Percentiles rank a stretch among this genome's conserved stretches.
Conservation (phyloP, 495 filamentous ascomycete species). For the Aspergillus olivimuriae region DNA sequence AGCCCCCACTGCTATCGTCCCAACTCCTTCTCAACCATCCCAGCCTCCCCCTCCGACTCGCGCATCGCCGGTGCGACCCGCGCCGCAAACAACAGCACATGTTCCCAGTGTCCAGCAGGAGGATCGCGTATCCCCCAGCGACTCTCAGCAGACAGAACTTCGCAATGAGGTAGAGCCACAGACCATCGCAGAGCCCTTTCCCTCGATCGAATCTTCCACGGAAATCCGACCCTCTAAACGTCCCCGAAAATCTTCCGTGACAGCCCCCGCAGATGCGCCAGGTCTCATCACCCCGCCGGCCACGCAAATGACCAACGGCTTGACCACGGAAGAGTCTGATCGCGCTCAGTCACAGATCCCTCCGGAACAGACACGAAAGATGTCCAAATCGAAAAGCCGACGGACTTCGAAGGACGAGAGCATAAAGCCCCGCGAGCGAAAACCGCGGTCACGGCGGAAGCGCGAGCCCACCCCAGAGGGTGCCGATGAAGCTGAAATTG, state of each 20-base stretch:
- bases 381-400: constrained; percentile 20
- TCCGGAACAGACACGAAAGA: constrained; percentile 6
- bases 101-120: constrained; percentile 1
- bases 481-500: constrained; percentile 65
- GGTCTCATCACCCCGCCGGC: constrained; percentile 16
- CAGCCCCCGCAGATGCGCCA: no score
- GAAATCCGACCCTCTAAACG: constrained; percentile 22
- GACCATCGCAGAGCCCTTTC: background rate
- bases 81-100: constrained; percentile 1
- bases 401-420: constrained; percentile 19
- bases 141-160: constrained; percentile 1
- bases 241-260: no score
- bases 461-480: constrained; percentile 67
- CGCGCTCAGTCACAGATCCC: constrained; percentile 10
- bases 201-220: constrained; percentile 6
- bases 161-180: background rate
- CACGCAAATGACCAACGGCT: constrained; percentile 17
- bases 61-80: constrained; percentile 5
- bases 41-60: constrained; percentile 3
- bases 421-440: constrained; percentile 25
- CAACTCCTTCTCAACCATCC: constrained; percentile 10
- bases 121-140: constrained; percentile 2
- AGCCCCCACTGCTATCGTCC: constrained; percentile 7
- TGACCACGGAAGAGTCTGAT: constrained; percentile 13
- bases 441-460: constrained; percentile 28